phyloP scores from a whole-genome alignment of 768 basidiomycete genomes.

The Psilocybe tampanensis region DNA sequence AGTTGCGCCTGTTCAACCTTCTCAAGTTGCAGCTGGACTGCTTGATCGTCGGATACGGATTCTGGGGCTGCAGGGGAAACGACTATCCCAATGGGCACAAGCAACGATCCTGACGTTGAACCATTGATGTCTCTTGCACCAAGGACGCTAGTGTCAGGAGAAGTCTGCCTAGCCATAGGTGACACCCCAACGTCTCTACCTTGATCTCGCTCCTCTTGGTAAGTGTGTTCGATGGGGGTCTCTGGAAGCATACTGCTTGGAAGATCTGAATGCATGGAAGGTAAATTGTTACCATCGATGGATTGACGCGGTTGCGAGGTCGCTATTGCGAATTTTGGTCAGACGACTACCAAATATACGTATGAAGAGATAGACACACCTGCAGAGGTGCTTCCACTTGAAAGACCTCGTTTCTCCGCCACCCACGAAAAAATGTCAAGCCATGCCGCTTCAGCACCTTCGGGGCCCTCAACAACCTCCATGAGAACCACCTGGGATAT shows the following conservation, averaged over 20 bases:
- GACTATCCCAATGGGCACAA: constrained; percentile 49
- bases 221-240: background rate
- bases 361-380: background rate
- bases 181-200: background rate
- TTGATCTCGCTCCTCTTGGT: background rate
- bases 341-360: background rate
- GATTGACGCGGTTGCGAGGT: constrained; percentile 14
- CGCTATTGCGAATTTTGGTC: background rate
- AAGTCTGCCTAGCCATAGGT: background rate
- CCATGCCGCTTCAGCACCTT: constrained; percentile 80
- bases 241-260: background rate
- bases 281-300: constrained; percentile 2
- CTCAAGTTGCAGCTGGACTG: constrained; percentile 11
- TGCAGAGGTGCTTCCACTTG: constrained; percentile 1
- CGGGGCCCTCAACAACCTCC: constrained; percentile 85
- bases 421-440: constrained; percentile 88
- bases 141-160: constrained; percentile 1
- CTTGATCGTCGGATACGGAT: constrained; percentile 11
- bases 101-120: constrained; percentile 10
- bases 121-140: background rate
- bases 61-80: constrained; percentile 65
- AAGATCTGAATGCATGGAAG: background rate
- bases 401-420: constrained; percentile 45
- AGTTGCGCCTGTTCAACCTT: constrained; percentile 9
- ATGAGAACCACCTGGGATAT: constrained; percentile 83